Conservation (phyloP, 257 asterid genomes). For the Eucommia ulmoides region DNA sequence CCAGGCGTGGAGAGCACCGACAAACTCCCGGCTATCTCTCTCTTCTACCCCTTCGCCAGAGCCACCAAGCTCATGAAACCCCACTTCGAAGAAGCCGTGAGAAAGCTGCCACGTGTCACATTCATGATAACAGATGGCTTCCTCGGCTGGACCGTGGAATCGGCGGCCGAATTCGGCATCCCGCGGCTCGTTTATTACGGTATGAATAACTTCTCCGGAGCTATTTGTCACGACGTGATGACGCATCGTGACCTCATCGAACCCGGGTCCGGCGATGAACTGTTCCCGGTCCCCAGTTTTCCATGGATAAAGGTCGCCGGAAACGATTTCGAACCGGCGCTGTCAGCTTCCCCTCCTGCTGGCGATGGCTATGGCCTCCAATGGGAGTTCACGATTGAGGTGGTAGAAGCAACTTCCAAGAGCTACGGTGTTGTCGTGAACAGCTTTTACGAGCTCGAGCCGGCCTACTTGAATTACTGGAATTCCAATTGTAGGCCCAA, state of each 20-base stretch:
- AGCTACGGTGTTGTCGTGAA: constrained; percentile 49
- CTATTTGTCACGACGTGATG: constrained; percentile 23
- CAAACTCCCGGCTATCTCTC: constrained; percentile 28
- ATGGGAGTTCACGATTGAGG: constrained; percentile 40
- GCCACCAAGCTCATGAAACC: constrained; percentile 44
- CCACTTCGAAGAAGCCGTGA: constrained; percentile 31
- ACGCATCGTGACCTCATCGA: constrained; percentile 32
- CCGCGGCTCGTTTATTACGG: constrained; percentile 50
- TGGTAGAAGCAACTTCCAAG: constrained; percentile 12
- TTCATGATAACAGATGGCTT: constrained; percentile 54
- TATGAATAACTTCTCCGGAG: constrained; percentile 34
- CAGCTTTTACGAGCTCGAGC: constrained; percentile 40
- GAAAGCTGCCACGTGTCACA: constrained; percentile 21
- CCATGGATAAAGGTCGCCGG: constrained; percentile 32
- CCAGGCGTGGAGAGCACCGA: constrained; percentile 57
- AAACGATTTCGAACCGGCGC: constrained; percentile 46
- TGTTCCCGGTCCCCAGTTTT: constrained; percentile 30
- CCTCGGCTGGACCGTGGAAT: constrained; percentile 48
- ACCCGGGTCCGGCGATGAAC: constrained; percentile 20
- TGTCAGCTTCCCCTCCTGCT: constrained; percentile 31
- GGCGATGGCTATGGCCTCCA: too few species aligned
- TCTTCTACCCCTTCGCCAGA: constrained; percentile 19
- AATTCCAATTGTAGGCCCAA: constrained; percentile 34
- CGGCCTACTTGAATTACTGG: constrained; percentile 33
- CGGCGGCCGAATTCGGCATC: constrained; percentile 27